A percentile compares a stretch with the other conserved stretches of the same genome.
Evolutionary conservation across 768 basidiomycete genomes (phyloP).

Genomic region (Leccinum sublutescens): DNA sequence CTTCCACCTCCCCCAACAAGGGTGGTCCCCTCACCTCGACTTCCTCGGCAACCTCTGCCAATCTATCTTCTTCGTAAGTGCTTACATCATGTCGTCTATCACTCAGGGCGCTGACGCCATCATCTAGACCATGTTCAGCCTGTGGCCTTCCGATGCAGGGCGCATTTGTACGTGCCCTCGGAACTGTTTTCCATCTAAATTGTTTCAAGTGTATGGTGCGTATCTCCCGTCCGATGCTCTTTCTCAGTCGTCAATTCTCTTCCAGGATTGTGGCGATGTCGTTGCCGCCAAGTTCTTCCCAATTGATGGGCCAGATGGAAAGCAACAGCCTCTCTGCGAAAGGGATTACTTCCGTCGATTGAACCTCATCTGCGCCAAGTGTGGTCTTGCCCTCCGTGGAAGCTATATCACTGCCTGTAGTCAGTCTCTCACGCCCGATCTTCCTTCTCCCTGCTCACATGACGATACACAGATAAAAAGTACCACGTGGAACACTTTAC

Average conservation of each 20-base stretch:
- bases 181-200: constrained; percentile 92
- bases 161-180: constrained; percentile 93
- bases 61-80: constrained; percentile 59
- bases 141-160: constrained; percentile 87
- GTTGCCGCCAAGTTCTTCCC: constrained; percentile 99
- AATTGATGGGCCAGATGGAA: constrained; percentile 86
- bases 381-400: constrained; percentile 88
- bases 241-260: constrained; percentile 6
- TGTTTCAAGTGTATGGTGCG: constrained; percentile 98
- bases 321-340: constrained; percentile 95
- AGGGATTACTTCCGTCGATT: constrained; percentile 96
- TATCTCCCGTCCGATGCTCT: constrained; percentile 8
- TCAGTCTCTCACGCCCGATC: constrained; percentile 41
- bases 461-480: constrained; percentile 73
- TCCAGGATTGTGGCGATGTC: constrained; percentile 91
- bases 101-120: constrained; percentile 1
- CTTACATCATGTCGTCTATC: constrained; percentile 10
- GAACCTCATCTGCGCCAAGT: constrained; percentile 95
- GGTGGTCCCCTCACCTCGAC: constrained; percentile 50
- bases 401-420: constrained; percentile 99
- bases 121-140: constrained; percentile 63
- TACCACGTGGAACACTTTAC: constrained; percentile 99
- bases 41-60: constrained; percentile 52
- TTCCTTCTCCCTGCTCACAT: constrained; percentile 13
- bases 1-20: constrained; percentile 37